Percentiles rank a stretch among this genome's conserved stretches.
Conservation (phyloP, 2,329 filamentous ascomycete genomes). For the Neonectria ditissima region DNA sequence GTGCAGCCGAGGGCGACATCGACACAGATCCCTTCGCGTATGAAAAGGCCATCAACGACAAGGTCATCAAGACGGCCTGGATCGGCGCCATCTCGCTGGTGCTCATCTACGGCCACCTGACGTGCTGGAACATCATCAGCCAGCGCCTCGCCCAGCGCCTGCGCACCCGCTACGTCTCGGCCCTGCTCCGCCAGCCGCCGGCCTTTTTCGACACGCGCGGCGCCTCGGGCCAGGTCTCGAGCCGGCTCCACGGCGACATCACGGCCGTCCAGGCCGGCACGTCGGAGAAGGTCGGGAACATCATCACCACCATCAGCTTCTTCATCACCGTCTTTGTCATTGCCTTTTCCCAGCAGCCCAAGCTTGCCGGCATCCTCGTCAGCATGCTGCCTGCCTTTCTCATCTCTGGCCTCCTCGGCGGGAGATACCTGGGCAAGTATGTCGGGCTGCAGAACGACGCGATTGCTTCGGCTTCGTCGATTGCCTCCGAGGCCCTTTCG, state of each 20-base stretch:
- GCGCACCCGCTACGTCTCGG: slow-evolving; percentile 68
- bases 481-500: slow-evolving; percentile 71
- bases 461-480: slow-evolving; percentile 64
- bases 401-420: slow-evolving; percentile 67
- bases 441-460: slow-evolving; percentile 59
- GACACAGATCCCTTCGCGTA: slow-evolving; percentile 45
- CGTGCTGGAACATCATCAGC: slow-evolving; percentile 73
- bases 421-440: slow-evolving; percentile 66
- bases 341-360: slow-evolving; percentile 72
- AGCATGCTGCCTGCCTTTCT: slow-evolving; percentile 72
- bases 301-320: slow-evolving; percentile 71
- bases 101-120: slow-evolving; percentile 72
- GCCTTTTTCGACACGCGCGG: slow-evolving; percentile 72
- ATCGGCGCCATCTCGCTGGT: slow-evolving; percentile 70
- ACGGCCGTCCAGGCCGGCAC: slow-evolving; percentile 76
- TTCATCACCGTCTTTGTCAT: slow-evolving; percentile 76
- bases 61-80: slow-evolving; percentile 71
- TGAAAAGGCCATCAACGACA: slow-evolving; percentile 61
- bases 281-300: slow-evolving; percentile 76
- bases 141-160: slow-evolving; percentile 72
- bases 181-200: slow-evolving; percentile 70
- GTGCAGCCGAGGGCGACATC: slow-evolving; percentile 47
- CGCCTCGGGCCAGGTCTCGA: slow-evolving; percentile 69
- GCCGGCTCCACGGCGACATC: slow-evolving; percentile 74
- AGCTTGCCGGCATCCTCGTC: slow-evolving; percentile 72